phyloP scores from a whole-genome alignment of 2,329 filamentous ascomycete species.

The Penicillium verrucosum region DNA sequence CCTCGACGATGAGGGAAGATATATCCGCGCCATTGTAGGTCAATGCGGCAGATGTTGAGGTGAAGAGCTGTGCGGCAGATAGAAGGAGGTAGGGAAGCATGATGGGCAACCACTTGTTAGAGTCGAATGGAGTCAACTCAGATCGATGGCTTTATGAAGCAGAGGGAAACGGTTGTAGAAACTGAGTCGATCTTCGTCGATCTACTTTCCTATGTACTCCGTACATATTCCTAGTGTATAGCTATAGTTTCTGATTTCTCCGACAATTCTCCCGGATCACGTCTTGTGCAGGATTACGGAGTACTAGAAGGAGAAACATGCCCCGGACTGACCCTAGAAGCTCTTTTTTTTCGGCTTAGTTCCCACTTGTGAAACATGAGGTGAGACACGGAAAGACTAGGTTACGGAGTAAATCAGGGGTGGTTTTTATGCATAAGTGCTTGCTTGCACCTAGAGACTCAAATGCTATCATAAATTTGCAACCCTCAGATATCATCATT shows the following conservation, averaged over 20 bases:
- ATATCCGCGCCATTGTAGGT: conserved; percentile 67
- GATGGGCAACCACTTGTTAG: background rate
- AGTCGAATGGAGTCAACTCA: background rate
- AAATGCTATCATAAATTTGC: background rate
- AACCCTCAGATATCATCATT: background rate
- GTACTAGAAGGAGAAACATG: background rate
- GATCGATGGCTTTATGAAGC: background rate
- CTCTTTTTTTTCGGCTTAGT: conserved; percentile 5
- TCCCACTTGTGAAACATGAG: conserved; percentile 5
- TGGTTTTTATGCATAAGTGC: background rate
- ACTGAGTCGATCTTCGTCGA: background rate
- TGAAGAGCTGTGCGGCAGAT: conserved; percentile 14
- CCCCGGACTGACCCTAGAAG: background rate
- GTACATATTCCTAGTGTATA: background rate
- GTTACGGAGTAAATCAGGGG: background rate
- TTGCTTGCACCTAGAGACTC: background rate
- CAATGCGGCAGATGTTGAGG: conserved; percentile 46
- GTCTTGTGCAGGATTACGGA: background rate
- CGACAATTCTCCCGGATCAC: background rate
- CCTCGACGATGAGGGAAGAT: conserved; percentile 64
- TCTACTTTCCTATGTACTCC: background rate
- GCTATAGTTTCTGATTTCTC: background rate
- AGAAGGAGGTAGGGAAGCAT: conserved; percentile 18
- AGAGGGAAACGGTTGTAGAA: background rate
- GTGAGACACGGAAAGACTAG: background rate